Base-by-base conservation (phyloP, 768 basidiomycete genomes). In the Pleurotus tuber-regium region DNA sequence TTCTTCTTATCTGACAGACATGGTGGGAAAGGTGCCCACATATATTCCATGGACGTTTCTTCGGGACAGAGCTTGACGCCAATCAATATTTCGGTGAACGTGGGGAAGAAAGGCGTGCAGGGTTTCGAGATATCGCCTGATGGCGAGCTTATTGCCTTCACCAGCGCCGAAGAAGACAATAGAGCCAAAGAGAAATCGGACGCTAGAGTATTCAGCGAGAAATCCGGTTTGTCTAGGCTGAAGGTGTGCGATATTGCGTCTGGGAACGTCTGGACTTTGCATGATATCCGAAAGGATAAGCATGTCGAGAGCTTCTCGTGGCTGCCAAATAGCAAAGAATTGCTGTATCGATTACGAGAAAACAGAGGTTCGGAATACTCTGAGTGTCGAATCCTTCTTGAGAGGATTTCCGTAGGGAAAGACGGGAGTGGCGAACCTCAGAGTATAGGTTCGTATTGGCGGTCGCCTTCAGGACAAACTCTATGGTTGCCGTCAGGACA, bases 81-180 rank as follows among this genome's bases (percentile, higher is more conserved):
- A n/a, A 4, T 38, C 9, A 19, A 38, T 16, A 10, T 62, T 42
- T 30, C 52, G 21, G 54, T 58, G 8, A 58, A 56, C 31, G 28
- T 56, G 12, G 57, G 54, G 5, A 59, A 51, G 53, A 61, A 55
- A 28, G 55, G 50, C 10, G 62, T 67, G 16, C 61, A 63, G 49
- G 61, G 54, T 10, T 70, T 68, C 56, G 64, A 66, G 38, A 52
- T 67, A 23, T 68, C 67, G 31, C 67, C 69, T 14, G 56, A 68
- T 43, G 67, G 69, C 5, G 41, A 54, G 25, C 57, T 53, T 43
- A 51, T 70, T 36, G 66, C 64, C 23, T 70, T 66, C 52, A 49
- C 62, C 8, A 64, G 59, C 41, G 47, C 21, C n/a, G 35, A 38
- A 7, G 35, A 38, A 6, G 35, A 19, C n/a, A 19, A 18, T 5